Evolutionary conservation across 371 early-diverging fungal species (phyloP).

Genomic region (Haplosporangium sp.): DNA sequence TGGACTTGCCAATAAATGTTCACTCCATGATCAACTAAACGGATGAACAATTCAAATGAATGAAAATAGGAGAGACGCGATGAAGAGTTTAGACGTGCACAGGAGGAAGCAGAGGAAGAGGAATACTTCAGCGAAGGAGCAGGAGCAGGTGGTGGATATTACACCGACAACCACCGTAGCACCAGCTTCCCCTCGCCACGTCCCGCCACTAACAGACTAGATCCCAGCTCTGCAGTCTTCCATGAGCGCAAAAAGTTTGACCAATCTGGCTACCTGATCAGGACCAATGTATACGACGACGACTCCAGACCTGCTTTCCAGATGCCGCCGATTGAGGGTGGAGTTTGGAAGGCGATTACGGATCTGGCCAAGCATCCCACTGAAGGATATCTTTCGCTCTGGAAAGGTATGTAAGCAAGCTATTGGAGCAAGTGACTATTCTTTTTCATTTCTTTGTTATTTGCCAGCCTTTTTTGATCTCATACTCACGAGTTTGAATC

Average conservation of each 20-base stretch:
- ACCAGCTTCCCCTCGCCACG: conserved; percentile 51
- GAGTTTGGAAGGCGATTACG: conserved; percentile 64
- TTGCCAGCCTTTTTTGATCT: neutral
- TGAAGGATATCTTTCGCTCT: conserved; percentile 73
- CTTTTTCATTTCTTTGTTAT: neutral
- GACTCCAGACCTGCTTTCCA: conserved; percentile 68
- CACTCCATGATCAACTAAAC: too few species aligned
- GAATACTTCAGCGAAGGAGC: conserved; percentile 33
- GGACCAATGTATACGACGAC: conserved; percentile 66
- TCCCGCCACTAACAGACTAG: conserved; percentile 30
- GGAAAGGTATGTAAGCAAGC: conserved; percentile 64
- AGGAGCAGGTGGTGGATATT: conserved; percentile 36
- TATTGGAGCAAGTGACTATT: too few species aligned
- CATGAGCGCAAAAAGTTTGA: conserved; percentile 50
- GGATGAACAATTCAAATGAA: neutral
- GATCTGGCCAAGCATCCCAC: conserved; percentile 66
- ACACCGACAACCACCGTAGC: conserved; percentile 14
- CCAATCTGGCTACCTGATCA: conserved; percentile 71
- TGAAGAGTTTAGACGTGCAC: conserved; percentile 45
- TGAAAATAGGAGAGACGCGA: conserved; percentile 34
- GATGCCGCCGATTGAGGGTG: conserved; percentile 69
- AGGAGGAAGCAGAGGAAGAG: conserved; percentile 40
- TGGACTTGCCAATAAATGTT: too few species aligned
- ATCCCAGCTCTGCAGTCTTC: conserved; percentile 49
- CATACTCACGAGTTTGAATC: neutral